Evolutionary conservation across 805 yeast genomes (phyloP), one percentile per base, ranked within the genome.

Genomic region (Starmerella riodocensis): DNA sequence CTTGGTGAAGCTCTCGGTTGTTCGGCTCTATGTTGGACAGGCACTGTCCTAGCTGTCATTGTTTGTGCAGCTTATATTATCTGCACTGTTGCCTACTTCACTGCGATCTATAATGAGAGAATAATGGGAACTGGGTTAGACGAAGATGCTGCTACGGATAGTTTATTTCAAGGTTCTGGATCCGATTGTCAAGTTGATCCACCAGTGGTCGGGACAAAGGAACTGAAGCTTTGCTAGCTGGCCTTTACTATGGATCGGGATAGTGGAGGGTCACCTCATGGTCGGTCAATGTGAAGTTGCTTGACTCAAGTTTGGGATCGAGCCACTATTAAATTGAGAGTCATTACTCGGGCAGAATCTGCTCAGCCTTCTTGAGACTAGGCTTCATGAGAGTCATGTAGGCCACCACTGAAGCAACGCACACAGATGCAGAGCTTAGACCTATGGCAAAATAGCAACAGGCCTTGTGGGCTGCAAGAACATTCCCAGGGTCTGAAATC

Each of bases 391-490:
- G 27, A 24, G 27, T 24, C 27, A 24, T 24, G 27, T 24, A 24
- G 9, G 40, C 40, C 18, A 36, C 22, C 6, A 36, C 13, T 6
- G 26, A n/a, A 13, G 40, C 14, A 13, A 36, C 6, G 11, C 36
- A 30, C 3, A 40, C 11, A 4, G 43, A 24, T 12, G 26, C 19
- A 17, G 31, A 21, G 29, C 47, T 40, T 11, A 43, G 26, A 4
- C 46, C 46, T 9, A 42, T 32, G 7, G 45, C 42, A 19, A 40
- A 41, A n/a, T 34, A 36, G 23, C n/a, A 16, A 19, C 40, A 41
- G 14, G 35, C 38, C 6, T 25, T 29, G 17, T 29, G 36, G 11
- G 31, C 41, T 2, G 32, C 19, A 4, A 28, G 29, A 1, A 24
- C 22, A 28, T 43, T 37, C n/a, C 26, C 34, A 8, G 36, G 39